Conservation (phyloP, 1,139 yeast genomes). For the Kurtzmaniella natalensis region DNA sequence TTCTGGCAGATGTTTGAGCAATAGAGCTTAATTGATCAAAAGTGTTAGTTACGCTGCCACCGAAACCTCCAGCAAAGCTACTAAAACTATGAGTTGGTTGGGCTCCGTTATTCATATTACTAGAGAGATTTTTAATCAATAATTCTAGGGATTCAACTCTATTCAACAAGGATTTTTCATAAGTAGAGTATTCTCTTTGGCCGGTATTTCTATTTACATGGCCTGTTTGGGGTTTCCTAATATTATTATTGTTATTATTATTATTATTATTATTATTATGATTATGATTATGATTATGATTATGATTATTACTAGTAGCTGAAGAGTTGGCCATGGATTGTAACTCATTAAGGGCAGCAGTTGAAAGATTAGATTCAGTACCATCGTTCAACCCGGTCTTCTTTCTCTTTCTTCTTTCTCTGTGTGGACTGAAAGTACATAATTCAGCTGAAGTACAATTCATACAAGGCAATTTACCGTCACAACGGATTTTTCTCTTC, state of each 20-base stretch:
- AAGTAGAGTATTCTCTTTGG: background rate
- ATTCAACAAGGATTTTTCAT: constrained; percentile 5
- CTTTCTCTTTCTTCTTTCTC: constrained; percentile 14
- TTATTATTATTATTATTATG: too few relatives aligned
- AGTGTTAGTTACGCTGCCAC: too few relatives aligned
- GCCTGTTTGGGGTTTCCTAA: too few relatives aligned
- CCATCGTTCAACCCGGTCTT: constrained; percentile 1
- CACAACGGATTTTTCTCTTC: constrained; percentile 21
- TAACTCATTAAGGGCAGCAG: constrained; percentile 4
- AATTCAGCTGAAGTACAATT: constrained; percentile 15
- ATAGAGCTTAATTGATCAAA: too few relatives aligned
- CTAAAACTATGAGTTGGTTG: too few relatives aligned
- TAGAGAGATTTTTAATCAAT: constrained; percentile 9
- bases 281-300: too few relatives aligned
- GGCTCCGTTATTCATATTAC: constrained; percentile 7
- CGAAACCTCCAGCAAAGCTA: too few relatives aligned
- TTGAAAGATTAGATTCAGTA: constrained; percentile 2
- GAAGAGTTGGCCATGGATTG: constrained; percentile 4
- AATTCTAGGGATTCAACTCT: constrained; percentile 9
- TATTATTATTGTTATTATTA: too few relatives aligned
- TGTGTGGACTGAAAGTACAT: constrained; percentile 16
- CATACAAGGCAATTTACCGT: constrained; percentile 19
- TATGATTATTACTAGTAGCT: too few relatives aligned
- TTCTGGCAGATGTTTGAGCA: too few relatives aligned
- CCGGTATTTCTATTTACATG: too few relatives aligned